These are phyloP conservation scores for Carex scoparia DNA, from an alignment of 176 grass and related monocot genomes.

Conservation along the genomic window DNA sequence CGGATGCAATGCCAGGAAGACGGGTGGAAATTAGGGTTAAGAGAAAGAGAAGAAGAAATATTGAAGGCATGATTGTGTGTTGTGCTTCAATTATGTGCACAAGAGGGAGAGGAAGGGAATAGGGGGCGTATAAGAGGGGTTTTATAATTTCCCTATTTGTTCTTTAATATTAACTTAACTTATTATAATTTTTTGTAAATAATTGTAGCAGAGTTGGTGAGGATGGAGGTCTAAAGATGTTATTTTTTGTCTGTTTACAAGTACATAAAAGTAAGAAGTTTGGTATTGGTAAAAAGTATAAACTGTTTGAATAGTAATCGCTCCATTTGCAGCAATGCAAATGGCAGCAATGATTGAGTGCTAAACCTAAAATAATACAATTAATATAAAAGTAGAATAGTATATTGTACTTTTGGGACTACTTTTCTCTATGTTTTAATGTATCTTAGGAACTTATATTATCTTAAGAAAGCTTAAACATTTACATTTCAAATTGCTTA, in stretches of 20 bases:
- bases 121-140: neutral
- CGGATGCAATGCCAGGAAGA: slow-evolving; percentile 5
- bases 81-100: neutral
- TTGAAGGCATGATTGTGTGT: slow-evolving; percentile 2
- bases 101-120: neutral
- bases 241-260: neutral
- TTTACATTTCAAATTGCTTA: too few species aligned
- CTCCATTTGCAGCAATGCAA: too few species aligned
- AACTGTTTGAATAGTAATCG: neutral
- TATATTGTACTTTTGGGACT: too few species aligned
- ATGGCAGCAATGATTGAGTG: too few species aligned
- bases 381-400: too few species aligned
- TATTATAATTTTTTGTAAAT: neutral
- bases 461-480: too few species aligned
- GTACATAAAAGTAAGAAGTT: neutral
- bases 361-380: too few species aligned
- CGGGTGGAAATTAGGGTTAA: slow-evolving; percentile 1
- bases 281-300: neutral
- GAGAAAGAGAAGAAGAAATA: slow-evolving; percentile 27
- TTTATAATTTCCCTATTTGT: neutral
- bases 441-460: too few species aligned
- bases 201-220: neutral
- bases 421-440: too few species aligned
- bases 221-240: neutral
- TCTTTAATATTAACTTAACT: neutral